Conservation (phyloP, 441 rosid genomes). For the Jatropha podagrica region DNA sequence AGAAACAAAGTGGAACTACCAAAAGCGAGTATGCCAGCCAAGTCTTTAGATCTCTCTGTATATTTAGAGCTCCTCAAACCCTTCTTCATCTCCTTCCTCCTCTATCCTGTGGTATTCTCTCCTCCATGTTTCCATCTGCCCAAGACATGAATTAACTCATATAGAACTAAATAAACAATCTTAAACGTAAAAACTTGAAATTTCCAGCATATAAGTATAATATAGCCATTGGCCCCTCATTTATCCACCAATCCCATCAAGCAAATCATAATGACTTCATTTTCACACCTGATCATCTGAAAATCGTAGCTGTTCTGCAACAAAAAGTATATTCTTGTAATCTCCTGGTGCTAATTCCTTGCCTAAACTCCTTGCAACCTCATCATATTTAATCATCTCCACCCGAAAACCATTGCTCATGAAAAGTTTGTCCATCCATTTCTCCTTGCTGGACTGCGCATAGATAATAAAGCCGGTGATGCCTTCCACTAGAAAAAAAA, state of each 20-base stretch:
- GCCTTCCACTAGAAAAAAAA: background rate
- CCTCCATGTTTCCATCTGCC: conserved; percentile 86
- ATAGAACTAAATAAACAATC: no score
- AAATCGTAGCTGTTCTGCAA: conserved; percentile 72
- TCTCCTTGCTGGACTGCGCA: conserved; percentile 46
- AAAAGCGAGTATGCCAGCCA: background rate
- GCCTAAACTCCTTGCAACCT: conserved; percentile 59
- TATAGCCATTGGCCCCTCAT: background rate
- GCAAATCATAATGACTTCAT: conserved; percentile 4
- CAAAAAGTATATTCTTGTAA: conserved; percentile 52
- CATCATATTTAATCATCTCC: conserved; percentile 44
- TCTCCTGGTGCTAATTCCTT: conserved; percentile 42
- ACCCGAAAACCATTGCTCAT: conserved; percentile 70
- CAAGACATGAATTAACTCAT: background rate
- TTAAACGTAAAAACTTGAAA: background rate
- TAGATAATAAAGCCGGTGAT: conserved; percentile 13
- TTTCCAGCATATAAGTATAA: background rate
- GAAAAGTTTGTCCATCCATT: conserved; percentile 71
- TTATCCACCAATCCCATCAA: conserved; percentile 8
- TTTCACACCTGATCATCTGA: conserved; percentile 85
- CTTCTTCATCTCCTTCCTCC: conserved; percentile 92
- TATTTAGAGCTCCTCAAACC: conserved; percentile 76
- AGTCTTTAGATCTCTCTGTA: background rate
- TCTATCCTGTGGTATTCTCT: conserved; percentile 68
- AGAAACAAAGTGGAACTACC: background rate